Evolutionary conservation across 352 stramenopile genomes (phyloP).

Genomic region (Globisporangium nunn): DNA sequence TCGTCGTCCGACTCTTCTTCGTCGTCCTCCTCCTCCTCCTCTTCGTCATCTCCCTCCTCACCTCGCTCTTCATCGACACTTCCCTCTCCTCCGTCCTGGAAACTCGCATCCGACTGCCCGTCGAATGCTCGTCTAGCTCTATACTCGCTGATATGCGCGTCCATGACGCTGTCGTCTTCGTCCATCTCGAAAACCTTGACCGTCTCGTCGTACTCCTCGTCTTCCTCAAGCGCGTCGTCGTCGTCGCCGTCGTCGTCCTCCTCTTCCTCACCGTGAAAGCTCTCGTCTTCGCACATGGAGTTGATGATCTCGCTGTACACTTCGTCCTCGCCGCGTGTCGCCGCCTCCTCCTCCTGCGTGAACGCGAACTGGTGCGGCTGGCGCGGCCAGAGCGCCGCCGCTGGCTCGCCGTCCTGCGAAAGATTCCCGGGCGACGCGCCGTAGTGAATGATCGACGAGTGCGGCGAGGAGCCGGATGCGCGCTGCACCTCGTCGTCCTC

Average conservation of each 20-base stretch:
- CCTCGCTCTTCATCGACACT: neutral
- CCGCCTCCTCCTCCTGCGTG: slow-evolving; percentile 74
- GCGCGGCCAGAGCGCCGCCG: slow-evolving; percentile 68
- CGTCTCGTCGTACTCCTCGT: slow-evolving; percentile 18
- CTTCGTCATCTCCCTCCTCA: slow-evolving; percentile 24
- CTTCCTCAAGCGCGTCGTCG: slow-evolving; percentile 14
- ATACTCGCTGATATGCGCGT: slow-evolving; percentile 9
- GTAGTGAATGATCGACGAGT: slow-evolving; percentile 58
- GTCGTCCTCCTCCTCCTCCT: no score
- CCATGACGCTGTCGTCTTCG: slow-evolving; percentile 28
- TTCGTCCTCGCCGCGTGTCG: slow-evolving; percentile 51
- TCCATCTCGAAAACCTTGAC: slow-evolving; percentile 61
- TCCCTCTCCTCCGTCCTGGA: neutral
- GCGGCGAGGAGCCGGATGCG: slow-evolving; percentile 43
- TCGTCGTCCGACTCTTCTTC: slow-evolving; percentile 31
- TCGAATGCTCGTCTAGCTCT: slow-evolving; percentile 3
- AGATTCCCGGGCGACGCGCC: slow-evolving; percentile 50
- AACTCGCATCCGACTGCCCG: slow-evolving; percentile 8
- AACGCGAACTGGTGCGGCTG: slow-evolving; percentile 82
- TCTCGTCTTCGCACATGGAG: slow-evolving; percentile 58
- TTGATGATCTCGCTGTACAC: slow-evolving; percentile 76
- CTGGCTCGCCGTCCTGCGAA: slow-evolving; percentile 67
- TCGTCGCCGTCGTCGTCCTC: slow-evolving; percentile 16
- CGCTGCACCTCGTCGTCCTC: slow-evolving; percentile 19
- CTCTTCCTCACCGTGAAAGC: slow-evolving; percentile 36